Evolutionary conservation across 345 rosid species (phyloP).

Genomic region (Eucalyptus cloeziana): DNA sequence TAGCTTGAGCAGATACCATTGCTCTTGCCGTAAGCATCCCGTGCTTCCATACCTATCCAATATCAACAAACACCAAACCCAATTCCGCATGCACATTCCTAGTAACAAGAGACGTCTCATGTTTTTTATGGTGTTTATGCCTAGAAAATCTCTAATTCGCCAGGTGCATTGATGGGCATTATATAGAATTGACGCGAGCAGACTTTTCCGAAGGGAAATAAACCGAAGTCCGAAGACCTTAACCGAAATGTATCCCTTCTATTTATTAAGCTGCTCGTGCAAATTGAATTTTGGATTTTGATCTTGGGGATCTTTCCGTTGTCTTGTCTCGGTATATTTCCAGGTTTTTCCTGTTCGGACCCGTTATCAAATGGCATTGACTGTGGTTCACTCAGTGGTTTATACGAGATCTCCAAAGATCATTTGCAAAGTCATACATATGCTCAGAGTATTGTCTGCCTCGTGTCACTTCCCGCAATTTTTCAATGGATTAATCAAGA

Average conservation of each 20-base stretch:
- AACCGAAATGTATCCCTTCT: background rate
- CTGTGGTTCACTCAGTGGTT: background rate
- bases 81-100: background rate
- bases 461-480: background rate
- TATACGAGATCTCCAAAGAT: background rate
- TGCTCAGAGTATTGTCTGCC: background rate
- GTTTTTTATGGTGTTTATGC: background rate
- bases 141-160: background rate
- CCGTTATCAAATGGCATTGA: background rate
- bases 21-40: background rate
- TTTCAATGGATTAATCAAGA: background rate
- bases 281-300: background rate
- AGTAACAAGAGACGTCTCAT: background rate
- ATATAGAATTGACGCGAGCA: background rate
- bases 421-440: background rate
- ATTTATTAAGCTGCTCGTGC: background rate
- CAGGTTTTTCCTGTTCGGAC: background rate
- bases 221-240: background rate
- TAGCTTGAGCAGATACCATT: background rate
- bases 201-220: background rate
- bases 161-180: background rate
- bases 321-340: background rate
- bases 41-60: background rate
- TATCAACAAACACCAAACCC: background rate
- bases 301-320: background rate